phyloP scores from a whole-genome alignment of 2,329 filamentous ascomycete genomes.

The Diaporthe longicolla region DNA sequence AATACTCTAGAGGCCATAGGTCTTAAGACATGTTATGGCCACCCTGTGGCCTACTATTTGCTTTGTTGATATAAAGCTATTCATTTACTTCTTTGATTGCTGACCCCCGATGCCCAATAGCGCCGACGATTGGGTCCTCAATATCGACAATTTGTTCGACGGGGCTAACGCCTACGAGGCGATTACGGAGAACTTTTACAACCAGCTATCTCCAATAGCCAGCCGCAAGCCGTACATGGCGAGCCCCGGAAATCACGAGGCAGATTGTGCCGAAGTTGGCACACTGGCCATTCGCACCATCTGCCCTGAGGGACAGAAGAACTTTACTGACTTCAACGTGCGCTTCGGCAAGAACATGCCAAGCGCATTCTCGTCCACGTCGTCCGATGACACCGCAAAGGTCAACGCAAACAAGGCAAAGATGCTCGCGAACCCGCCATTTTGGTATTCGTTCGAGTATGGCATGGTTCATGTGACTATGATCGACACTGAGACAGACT shows the following conservation, averaged over 20 bases:
- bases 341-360: conserved; percentile 69
- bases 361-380: conserved; percentile 63
- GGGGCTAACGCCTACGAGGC: conserved; percentile 67
- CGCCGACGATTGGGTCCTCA: conserved; percentile 70
- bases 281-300: conserved; percentile 43
- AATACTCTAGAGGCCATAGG: no score
- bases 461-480: conserved; percentile 68
- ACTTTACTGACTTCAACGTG: conserved; percentile 73
- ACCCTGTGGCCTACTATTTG: no score
- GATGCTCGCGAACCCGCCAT: conserved; percentile 63
- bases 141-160: conserved; percentile 60
- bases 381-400: conserved; percentile 57
- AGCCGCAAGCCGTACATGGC: conserved; percentile 70
- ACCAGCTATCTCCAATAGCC: conserved; percentile 67
- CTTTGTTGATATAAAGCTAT: no score
- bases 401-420: conserved; percentile 61
- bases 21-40: no score
- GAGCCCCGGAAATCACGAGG: conserved; percentile 72
- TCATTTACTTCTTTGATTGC: no score
- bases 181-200: conserved; percentile 70
- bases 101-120: no score
- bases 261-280: conserved; percentile 62
- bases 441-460: conserved; percentile 74
- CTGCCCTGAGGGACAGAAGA: conserved; percentile 68
- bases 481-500: conserved; percentile 72